Evolutionary conservation across 75 land plant species (phyloP).

Genomic region (Sequoia sempervirens): DNA sequence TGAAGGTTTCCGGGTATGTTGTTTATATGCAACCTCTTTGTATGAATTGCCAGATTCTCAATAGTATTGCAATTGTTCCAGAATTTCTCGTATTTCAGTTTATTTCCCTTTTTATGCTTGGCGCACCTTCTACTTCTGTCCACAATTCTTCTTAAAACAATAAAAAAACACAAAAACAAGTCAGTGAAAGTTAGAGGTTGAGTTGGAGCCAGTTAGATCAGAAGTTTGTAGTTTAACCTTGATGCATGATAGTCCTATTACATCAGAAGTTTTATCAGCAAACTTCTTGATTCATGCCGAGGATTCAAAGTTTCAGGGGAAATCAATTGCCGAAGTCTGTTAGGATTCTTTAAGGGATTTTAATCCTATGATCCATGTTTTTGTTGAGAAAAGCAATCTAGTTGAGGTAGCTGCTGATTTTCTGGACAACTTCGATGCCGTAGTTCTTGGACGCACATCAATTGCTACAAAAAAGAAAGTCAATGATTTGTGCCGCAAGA

Average conservation of each 20-base stretch:
- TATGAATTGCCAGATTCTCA: no score
- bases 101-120: no score
- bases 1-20: no score
- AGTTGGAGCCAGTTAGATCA: no score
- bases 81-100: no score
- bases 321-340: slow-evolving; percentile 64
- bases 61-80: no score
- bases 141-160: no score
- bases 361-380: slow-evolving; percentile 97
- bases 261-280: slow-evolving; percentile 40
- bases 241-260: slow-evolving; percentile 60
- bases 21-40: no score
- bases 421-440: slow-evolving; percentile 75
- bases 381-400: no score
- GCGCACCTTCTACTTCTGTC: no score
- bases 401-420: slow-evolving; percentile 52
- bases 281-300: slow-evolving; percentile 71
- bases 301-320: slow-evolving; percentile 37
- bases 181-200: no score
- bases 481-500: not conserved
- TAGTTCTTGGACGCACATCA: slow-evolving; percentile 63
- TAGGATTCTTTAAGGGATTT: slow-evolving; percentile 81
- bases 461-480: slow-evolving; percentile 40
- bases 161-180: no score
- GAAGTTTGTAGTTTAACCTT: slow-evolving; percentile 86